Evolutionary conservation across 495 filamentous ascomycete species (phyloP).

Genomic region (Pseudoneurospora amorphoporcata): DNA sequence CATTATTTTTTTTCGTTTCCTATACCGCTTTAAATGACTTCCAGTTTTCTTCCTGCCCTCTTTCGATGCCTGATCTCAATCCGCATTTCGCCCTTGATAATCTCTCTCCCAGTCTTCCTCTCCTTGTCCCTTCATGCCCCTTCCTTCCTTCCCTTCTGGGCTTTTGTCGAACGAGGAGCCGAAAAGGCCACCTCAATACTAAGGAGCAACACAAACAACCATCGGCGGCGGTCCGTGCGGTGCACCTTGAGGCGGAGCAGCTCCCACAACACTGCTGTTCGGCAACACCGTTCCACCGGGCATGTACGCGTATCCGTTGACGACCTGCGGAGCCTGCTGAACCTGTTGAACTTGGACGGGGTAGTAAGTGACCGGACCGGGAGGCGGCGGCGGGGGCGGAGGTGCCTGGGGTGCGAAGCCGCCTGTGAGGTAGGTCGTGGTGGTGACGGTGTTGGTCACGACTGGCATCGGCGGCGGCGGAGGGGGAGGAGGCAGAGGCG

Average conservation of each 20-base stretch:
- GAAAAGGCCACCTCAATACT: neutral
- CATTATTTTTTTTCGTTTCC: no score
- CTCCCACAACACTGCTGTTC: neutral
- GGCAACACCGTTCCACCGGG: neutral
- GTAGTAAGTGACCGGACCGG: neutral
- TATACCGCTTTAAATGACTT: no score
- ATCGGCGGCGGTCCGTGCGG: neutral
- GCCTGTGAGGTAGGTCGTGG: neutral
- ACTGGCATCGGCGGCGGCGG: neutral
- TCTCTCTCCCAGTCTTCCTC: neutral
- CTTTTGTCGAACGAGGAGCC: neutral
- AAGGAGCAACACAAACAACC: neutral
- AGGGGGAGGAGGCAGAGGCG: neutral
- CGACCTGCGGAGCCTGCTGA: neutral
- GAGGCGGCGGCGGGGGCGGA: neutral
- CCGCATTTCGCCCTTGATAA: neutral
- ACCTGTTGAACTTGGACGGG: slow-evolving; percentile 4
- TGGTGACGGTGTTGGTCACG: neutral
- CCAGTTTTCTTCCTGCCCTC: no score
- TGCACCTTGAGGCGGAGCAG: slow-evolving; percentile 1
- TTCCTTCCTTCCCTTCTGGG: neutral
- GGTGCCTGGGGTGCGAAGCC: neutral
- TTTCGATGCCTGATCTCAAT: no score
- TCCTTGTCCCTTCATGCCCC: neutral
- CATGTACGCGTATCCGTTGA: neutral